A percentile compares a stretch with the other conserved stretches of the same genome.
These are phyloP conservation scores for Aureobasidium zeae DNA, from an alignment of 2,329 filamentous ascomycete genomes.

Conservation along the genomic window DNA sequence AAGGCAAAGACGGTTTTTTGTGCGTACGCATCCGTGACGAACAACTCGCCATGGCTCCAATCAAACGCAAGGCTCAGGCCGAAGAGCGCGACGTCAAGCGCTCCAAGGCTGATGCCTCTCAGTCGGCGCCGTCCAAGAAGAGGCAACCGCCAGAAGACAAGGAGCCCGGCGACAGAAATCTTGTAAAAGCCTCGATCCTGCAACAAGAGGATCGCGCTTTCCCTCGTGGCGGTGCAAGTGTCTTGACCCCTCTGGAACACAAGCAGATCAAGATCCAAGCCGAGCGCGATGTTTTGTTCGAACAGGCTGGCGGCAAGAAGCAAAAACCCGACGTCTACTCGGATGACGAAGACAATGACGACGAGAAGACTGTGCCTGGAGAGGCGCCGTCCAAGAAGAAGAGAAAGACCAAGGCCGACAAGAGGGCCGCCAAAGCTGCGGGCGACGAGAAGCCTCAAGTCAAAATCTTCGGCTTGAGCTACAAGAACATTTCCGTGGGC, in stretches of 20 bases:
- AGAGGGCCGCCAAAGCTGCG: conserved; percentile 28
- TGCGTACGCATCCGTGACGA: background rate
- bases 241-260: conserved; percentile 86
- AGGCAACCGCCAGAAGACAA: conserved; percentile 24
- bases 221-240: conserved; percentile 80
- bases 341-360: conserved; percentile 34
- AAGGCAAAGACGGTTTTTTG: background rate
- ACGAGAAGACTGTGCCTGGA: conserved; percentile 28
- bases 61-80: conserved; percentile 38
- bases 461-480: conserved; percentile 73
- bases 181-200: conserved; percentile 37
- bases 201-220: conserved; percentile 81
- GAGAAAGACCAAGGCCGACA: conserved; percentile 39
- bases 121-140: conserved; percentile 13
- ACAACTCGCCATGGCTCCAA: conserved; percentile 32
- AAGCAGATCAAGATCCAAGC: conserved; percentile 95
- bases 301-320: conserved; percentile 61
- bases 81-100: conserved; percentile 30
- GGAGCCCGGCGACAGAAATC: conserved; percentile 23
- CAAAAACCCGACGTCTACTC: conserved; percentile 39
- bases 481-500: conserved; percentile 70
- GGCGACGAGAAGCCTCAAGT: conserved; percentile 43
- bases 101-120: conserved; percentile 23
- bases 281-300: conserved; percentile 82
- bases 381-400: conserved; percentile 41